Percentiles rank a stretch among this genome's conserved stretches.
Evolutionary conservation across 2,329 filamentous ascomycete species (phyloP).

Genomic region (Alternaria atra): DNA sequence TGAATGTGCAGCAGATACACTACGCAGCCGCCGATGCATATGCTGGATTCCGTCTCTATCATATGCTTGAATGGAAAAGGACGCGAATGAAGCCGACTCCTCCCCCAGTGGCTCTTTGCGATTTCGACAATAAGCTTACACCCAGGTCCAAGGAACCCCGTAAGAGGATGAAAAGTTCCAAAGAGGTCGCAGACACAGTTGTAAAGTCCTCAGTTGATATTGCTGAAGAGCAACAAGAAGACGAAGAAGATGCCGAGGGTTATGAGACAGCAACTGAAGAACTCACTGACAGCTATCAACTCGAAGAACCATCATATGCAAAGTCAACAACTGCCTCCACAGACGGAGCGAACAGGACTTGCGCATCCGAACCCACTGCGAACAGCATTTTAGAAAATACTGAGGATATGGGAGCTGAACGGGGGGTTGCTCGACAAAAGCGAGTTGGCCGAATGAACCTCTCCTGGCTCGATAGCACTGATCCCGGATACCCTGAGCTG

Average conservation of each 20-base stretch:
- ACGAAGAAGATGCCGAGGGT: conserved; percentile 38
- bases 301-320: conserved; percentile 24
- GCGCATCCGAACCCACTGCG: neutral
- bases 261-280: conserved; percentile 50
- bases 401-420: neutral
- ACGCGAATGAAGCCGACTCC: conserved; percentile 73
- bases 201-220: conserved; percentile 23
- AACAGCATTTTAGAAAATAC: neutral
- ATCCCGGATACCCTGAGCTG: conserved; percentile 28
- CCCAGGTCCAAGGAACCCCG: conserved; percentile 17
- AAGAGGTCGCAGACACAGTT: conserved; percentile 11
- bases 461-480: conserved; percentile 17
- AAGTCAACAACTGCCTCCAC: conserved; percentile 10
- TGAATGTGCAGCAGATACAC: conserved; percentile 72
- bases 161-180: conserved; percentile 23
- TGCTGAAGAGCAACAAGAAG: conserved; percentile 27
- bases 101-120: conserved; percentile 73
- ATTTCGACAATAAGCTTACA: conserved; percentile 61
- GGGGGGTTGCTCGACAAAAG: neutral
- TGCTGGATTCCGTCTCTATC: conserved; percentile 78
- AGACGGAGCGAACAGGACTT: conserved; percentile 5
- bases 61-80: conserved; percentile 74
- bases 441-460: conserved; percentile 36
- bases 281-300: conserved; percentile 31
- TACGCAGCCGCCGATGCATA: conserved; percentile 86